These are phyloP conservation scores for Penicillium freii DNA, from an alignment of 2,329 filamentous ascomycete genomes.

Conservation along the genomic window DNA sequence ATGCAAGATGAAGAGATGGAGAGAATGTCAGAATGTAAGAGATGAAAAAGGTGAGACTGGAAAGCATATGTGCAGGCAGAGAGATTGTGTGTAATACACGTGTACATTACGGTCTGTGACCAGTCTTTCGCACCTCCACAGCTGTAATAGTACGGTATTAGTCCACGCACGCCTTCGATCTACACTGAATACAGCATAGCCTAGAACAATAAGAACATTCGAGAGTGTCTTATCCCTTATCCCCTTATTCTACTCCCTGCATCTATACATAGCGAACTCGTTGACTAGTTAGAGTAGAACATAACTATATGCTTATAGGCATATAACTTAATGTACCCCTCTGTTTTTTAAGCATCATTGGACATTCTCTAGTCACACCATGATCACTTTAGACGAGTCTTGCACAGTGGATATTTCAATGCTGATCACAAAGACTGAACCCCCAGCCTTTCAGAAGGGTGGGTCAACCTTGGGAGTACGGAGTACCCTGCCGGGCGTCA, in stretches of 20 bases:
- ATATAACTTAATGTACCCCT: too few species aligned
- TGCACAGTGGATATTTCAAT: background rate
- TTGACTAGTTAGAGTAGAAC: too few species aligned
- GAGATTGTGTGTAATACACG: constrained; percentile 20
- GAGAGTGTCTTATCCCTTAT: background rate
- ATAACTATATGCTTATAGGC: background rate
- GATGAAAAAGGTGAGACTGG: background rate
- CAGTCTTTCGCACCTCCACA: constrained; percentile 1
- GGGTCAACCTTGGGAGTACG: background rate
- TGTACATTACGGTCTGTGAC: constrained; percentile 13
- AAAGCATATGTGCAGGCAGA: background rate
- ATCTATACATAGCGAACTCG: too few species aligned
- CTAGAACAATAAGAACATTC: constrained; percentile 3
- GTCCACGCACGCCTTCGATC: constrained; percentile 1
- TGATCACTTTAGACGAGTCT: background rate
- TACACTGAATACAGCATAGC: background rate
- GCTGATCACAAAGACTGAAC: background rate
- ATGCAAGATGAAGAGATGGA: background rate
- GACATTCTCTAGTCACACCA: background rate
- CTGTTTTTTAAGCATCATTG: background rate
- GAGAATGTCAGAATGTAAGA: constrained; percentile 3
- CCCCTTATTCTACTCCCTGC: background rate
- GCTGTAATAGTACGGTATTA: background rate
- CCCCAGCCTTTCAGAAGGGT: background rate
- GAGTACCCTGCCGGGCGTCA: background rate